Evolutionary conservation across 108 stramenopile species (phyloP).

Genomic region (Chaetoceros muelleri): DNA sequence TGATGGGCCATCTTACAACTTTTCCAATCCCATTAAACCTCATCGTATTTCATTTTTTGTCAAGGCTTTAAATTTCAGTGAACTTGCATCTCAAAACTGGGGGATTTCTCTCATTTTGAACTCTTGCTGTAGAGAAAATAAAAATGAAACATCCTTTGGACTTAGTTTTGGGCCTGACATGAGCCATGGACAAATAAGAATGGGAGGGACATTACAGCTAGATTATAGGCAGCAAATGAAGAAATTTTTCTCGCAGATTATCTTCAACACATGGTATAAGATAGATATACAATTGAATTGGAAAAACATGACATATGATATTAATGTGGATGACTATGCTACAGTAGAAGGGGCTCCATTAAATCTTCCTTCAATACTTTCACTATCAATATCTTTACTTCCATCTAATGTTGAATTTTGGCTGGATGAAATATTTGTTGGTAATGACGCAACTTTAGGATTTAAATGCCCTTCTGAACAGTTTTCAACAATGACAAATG

Average conservation of each 20-base stretch:
- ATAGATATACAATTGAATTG: slow-evolving; percentile 70
- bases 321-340: slow-evolving; percentile 48
- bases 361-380: slow-evolving; percentile 10
- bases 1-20: neutral
- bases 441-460: slow-evolving; percentile 57
- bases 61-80: neutral
- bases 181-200: neutral
- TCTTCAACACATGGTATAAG: slow-evolving; percentile 60
- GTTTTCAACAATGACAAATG: too few relatives aligned
- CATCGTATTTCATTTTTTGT: slow-evolving; percentile 21
- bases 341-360: slow-evolving; percentile 22
- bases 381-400: slow-evolving; percentile 37
- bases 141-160: neutral
- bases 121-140: neutral
- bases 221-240: too few relatives aligned
- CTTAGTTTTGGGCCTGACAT: neutral
- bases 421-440: slow-evolving; percentile 77
- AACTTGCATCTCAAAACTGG: neutral
- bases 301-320: slow-evolving; percentile 31
- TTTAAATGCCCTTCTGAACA: slow-evolving; percentile 42
- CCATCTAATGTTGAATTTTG: slow-evolving; percentile 31
- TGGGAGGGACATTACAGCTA: neutral
- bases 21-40: slow-evolving; percentile 2
- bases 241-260: neutral
- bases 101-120: neutral